A percentile compares a stretch with the other conserved stretches of the same genome.
phyloP scores from a whole-genome alignment of 305 asterid species.

The Solanum hybrid region DNA sequence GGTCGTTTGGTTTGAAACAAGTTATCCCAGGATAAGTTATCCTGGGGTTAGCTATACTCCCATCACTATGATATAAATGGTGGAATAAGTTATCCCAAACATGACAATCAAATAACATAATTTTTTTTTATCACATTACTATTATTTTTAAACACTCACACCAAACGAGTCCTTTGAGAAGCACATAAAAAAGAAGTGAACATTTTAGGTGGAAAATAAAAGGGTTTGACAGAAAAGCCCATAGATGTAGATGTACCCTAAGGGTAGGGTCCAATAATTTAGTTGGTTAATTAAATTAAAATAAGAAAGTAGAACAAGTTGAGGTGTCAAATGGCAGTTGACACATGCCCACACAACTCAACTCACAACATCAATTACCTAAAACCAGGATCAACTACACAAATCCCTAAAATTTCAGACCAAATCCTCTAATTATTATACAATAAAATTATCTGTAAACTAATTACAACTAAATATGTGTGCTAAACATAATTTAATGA shows the following conservation, averaged over 20 bases:
- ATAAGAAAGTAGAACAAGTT: conserved; percentile 5
- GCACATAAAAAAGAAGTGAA: background rate
- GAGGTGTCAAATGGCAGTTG: conserved; percentile 22
- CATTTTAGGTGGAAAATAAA: background rate
- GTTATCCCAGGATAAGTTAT: too few species aligned
- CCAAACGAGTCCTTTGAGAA: too few species aligned
- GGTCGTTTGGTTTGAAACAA: too few species aligned
- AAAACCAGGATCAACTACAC: background rate
- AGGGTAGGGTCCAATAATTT: background rate
- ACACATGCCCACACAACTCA: conserved; percentile 15
- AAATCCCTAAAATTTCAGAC: background rate
- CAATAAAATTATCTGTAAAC: background rate
- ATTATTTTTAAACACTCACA: too few species aligned
- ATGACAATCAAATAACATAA: too few species aligned
- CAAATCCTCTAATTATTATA: background rate
- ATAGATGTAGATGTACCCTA: background rate
- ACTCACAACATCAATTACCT: conserved; percentile 5
- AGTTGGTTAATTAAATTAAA: background rate
- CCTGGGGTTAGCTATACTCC: too few species aligned
- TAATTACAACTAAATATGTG: background rate
- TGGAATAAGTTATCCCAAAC: too few species aligned
- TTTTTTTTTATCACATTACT: too few species aligned
- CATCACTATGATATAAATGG: too few species aligned
- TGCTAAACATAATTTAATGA: background rate
- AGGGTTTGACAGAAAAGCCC: background rate